A percentile compares a stretch with the other conserved stretches of the same genome.
These are phyloP conservation scores for Nepenthes alata DNA, from an alignment of 179 eudicot genomes.

Conservation along the genomic window DNA sequence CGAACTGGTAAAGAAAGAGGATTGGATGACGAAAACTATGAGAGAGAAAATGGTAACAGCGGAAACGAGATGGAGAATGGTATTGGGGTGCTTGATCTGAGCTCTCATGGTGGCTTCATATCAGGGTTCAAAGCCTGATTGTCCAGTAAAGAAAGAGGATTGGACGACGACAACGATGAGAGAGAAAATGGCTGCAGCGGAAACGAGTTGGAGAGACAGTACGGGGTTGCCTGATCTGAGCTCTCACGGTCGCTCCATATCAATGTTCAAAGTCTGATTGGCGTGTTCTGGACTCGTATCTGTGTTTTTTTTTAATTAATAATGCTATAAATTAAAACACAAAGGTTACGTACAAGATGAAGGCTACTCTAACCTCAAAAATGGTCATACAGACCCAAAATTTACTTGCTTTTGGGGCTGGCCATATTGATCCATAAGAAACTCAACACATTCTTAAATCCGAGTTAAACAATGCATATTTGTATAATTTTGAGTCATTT, in stretches of 20 bases:
- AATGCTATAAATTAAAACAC: too few relatives aligned
- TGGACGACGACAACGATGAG: constrained; percentile 59
- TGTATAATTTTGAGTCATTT: too few relatives aligned
- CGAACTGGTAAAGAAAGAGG: constrained; percentile 41
- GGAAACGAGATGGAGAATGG: constrained; percentile 45
- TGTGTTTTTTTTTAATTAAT: too few relatives aligned
- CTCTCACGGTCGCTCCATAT: constrained; percentile 16
- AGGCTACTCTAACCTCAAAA: too few relatives aligned
- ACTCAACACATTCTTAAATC: too few relatives aligned
- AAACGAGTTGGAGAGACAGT: constrained; percentile 43
- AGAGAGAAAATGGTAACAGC: constrained; percentile 58
- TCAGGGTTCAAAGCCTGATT: too few relatives aligned
- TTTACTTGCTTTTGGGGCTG: too few relatives aligned
- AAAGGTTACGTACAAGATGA: too few relatives aligned
- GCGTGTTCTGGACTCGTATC: too few relatives aligned
- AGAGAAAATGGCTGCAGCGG: constrained; percentile 51
- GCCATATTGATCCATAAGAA: too few relatives aligned
- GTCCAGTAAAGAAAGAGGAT: constrained; percentile 40
- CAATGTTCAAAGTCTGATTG: background rate
- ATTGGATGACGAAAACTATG: constrained; percentile 56
- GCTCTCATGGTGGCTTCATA: constrained; percentile 18
- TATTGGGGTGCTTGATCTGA: constrained; percentile 22
- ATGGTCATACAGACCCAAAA: too few relatives aligned
- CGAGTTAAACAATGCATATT: too few relatives aligned
- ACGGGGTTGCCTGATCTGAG: constrained; percentile 22